Evolutionary conservation across 306 rosid species (phyloP).

Genomic region (Castanea crenata): DNA sequence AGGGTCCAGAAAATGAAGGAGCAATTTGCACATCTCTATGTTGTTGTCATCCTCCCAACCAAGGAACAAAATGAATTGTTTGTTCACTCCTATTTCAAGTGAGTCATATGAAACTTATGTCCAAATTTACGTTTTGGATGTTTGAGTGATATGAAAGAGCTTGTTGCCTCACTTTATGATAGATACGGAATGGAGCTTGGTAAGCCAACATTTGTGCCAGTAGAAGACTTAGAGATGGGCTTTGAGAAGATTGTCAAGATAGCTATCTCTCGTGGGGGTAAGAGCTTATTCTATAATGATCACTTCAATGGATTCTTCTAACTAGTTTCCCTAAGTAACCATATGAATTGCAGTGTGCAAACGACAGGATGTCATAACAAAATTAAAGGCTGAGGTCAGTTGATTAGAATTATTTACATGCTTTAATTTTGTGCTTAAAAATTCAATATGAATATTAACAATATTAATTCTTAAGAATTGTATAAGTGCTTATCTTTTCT

Average conservation of each 20-base stretch:
- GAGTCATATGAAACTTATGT: conserved; percentile 30
- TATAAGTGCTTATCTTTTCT: conserved; percentile 15
- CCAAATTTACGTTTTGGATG: conserved; percentile 2
- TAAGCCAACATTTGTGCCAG: conserved; percentile 83
- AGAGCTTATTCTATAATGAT: conserved; percentile 19
- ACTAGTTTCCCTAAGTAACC: conserved; percentile 14
- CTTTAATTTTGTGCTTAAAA: not conserved
- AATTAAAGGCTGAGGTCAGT: conserved; percentile 79
- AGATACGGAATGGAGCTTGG: conserved; percentile 79
- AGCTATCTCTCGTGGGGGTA: conserved; percentile 89
- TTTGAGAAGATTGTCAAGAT: conserved; percentile 88
- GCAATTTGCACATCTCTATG: conserved; percentile 73
- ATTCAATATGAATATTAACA: not conserved
- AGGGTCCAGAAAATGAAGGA: conserved; percentile 68
- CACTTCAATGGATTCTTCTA: conserved; percentile 10
- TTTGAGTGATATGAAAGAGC: conserved; percentile 1
- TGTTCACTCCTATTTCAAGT: conserved; percentile 73
- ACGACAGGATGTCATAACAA: conserved; percentile 59
- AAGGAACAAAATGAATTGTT: conserved; percentile 65
- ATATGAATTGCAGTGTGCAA: conserved; percentile 61
- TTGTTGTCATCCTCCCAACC: conserved; percentile 53
- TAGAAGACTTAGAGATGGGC: conserved; percentile 89
- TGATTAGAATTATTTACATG: conserved; percentile 20
- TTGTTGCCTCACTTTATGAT: conserved; percentile 14
- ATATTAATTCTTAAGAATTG: not conserved